phyloP scores from a whole-genome alignment of 2,329 filamentous ascomycete genomes.

The Hymenoscyphus scutula region DNA sequence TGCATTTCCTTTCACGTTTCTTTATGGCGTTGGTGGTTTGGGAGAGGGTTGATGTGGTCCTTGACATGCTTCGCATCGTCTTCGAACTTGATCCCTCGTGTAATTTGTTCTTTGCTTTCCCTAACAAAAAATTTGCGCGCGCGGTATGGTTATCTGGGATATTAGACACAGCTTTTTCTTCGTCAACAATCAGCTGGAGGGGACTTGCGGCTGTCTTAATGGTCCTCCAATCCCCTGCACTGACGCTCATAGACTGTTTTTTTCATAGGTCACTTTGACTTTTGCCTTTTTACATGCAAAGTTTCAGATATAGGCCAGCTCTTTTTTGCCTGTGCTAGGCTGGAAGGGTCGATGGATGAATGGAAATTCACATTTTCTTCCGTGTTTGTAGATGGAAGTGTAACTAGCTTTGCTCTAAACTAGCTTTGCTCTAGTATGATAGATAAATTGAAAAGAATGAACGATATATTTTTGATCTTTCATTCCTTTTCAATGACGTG shows the following conservation, averaged over 20 bases:
- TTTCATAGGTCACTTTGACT: slow-evolving; percentile 8
- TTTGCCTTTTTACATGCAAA: background rate
- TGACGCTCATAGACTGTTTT: slow-evolving; percentile 3
- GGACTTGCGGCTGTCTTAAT: slow-evolving; percentile 16
- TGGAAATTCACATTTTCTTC: background rate
- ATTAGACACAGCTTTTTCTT: slow-evolving; percentile 16
- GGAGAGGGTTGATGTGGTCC: slow-evolving; percentile 27
- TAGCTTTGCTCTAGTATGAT: slow-evolving; percentile 10
- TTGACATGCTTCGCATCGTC: slow-evolving; percentile 23
- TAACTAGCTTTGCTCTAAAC: slow-evolving; percentile 9
- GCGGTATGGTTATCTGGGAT: slow-evolving; percentile 19
- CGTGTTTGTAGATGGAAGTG: background rate
- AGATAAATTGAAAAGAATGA: slow-evolving; percentile 10
- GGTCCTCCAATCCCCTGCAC: slow-evolving; percentile 3
- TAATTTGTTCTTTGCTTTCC: slow-evolving; percentile 26
- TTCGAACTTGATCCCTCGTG: slow-evolving; percentile 23
- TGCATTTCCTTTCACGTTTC: slow-evolving; percentile 32
- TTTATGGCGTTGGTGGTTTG: slow-evolving; percentile 34
- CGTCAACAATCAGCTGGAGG: slow-evolving; percentile 4
- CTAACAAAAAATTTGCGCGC: slow-evolving; percentile 29
- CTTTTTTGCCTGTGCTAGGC: background rate
- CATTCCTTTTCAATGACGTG: slow-evolving; percentile 2
- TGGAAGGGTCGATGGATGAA: background rate
- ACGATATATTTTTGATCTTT: slow-evolving; percentile 1
- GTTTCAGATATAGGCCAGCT: slow-evolving; percentile 6